Evolutionary conservation across 2,329 filamentous ascomycete genomes (phyloP).

Genomic region (Colletotrichum spinosum): DNA sequence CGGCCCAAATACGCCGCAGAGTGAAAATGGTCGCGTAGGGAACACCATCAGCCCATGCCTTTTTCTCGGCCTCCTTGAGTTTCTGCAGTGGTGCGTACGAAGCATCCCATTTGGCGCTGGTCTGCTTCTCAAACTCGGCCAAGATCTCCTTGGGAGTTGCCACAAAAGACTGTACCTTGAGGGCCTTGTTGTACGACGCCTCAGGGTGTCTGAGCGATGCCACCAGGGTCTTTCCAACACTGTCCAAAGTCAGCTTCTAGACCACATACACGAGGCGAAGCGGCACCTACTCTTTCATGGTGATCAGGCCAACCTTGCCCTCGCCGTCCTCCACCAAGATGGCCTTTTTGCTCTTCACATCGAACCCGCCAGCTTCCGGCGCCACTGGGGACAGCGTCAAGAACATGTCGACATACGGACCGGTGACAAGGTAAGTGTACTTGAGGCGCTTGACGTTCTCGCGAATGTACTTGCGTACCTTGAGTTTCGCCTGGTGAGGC

Average conservation of each 20-base stretch:
- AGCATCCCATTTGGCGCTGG: constrained; percentile 66
- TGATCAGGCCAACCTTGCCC: constrained; percentile 74
- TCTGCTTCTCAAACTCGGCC: constrained; percentile 76
- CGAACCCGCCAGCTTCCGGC: constrained; percentile 66
- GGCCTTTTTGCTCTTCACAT: constrained; percentile 67
- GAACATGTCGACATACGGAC: constrained; percentile 75
- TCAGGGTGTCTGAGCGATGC: constrained; percentile 69
- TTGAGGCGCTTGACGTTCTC: constrained; percentile 65
- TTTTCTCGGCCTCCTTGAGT: constrained; percentile 67
- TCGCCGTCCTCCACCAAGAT: constrained; percentile 72
- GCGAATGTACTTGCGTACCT: constrained; percentile 71
- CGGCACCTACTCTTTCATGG: constrained; percentile 73
- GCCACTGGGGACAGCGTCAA: constrained; percentile 54
- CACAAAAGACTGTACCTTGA: constrained; percentile 80
- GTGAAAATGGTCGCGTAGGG: constrained; percentile 68
- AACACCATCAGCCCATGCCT: constrained; percentile 66
- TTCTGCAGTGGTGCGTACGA: constrained; percentile 63
- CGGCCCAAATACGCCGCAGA: constrained; percentile 77
- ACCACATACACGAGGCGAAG: too few species aligned
- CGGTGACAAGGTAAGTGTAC: constrained; percentile 77
- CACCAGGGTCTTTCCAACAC: constrained; percentile 75
- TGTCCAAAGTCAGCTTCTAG: constrained; percentile 43
- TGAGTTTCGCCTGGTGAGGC: constrained; percentile 77
- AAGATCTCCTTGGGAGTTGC: constrained; percentile 72
- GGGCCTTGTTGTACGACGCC: constrained; percentile 62